phyloP scores from a whole-genome alignment of 106 monocot genomes.

The Chionographis japonica region DNA sequence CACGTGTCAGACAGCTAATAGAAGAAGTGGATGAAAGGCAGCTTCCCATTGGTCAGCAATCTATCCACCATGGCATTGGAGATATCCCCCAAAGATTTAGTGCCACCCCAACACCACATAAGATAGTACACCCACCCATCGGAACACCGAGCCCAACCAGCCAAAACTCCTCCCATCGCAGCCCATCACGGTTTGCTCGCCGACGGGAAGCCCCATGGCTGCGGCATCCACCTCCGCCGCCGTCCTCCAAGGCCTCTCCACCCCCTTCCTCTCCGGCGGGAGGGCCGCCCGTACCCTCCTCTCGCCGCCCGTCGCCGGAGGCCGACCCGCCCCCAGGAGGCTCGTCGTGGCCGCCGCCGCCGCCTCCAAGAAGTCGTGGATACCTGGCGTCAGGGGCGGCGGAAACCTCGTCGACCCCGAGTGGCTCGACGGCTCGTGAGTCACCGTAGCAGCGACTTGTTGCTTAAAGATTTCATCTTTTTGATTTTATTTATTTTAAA shows the following conservation, averaged over 20 bases:
- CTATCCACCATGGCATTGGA: slow-evolving; percentile 49
- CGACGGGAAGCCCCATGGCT: slow-evolving; percentile 15
- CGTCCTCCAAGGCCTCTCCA: slow-evolving; percentile 60
- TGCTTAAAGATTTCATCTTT: neutral
- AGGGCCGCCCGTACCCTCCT: slow-evolving; percentile 29
- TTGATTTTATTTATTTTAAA: too few relatives aligned
- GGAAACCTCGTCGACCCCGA: slow-evolving; percentile 77
- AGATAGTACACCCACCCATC: slow-evolving; percentile 6
- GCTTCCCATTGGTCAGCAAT: slow-evolving; percentile 75
- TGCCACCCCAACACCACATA: slow-evolving; percentile 22
- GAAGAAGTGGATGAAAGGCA: slow-evolving; percentile 48
- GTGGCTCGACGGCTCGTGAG: slow-evolving; percentile 99
- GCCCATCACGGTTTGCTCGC: neutral
- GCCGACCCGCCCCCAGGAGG: slow-evolving; percentile 1
- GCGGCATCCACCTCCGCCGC: slow-evolving; percentile 74
- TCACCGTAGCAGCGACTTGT: neutral
- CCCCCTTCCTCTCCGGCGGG: slow-evolving; percentile 64
- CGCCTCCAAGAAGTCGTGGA: slow-evolving; percentile 81
- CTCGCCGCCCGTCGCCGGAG: slow-evolving; percentile 12
- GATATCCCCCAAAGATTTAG: slow-evolving; percentile 55
- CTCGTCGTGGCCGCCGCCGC: slow-evolving; percentile 46
- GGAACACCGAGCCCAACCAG: neutral
- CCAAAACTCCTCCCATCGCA: neutral
- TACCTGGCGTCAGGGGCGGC: slow-evolving; percentile 68
- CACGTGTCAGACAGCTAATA: slow-evolving; percentile 26